Conservation (phyloP, 768 basidiomycete species). For the Suillus sp. region DNA sequence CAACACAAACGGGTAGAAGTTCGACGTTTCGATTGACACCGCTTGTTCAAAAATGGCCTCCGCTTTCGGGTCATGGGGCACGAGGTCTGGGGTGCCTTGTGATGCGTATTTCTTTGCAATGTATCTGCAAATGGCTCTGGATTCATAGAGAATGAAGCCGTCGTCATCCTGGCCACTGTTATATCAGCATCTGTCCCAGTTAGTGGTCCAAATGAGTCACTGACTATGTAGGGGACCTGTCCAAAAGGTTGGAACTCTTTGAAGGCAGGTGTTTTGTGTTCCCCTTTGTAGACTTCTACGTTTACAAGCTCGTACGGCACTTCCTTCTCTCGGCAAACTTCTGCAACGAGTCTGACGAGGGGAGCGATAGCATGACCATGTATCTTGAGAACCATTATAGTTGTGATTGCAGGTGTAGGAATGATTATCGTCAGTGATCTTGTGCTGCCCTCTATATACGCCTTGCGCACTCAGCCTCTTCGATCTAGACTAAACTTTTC, state of each 20-base stretch:
- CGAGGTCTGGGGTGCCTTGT: conserved; percentile 47
- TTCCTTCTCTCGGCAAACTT: conserved; percentile 17
- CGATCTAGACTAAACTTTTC: background rate
- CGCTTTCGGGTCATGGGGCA: conserved; percentile 43
- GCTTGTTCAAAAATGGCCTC: conserved; percentile 49
- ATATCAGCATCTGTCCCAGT: background rate
- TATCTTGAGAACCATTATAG: conserved; percentile 22
- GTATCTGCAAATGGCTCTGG: conserved; percentile 57
- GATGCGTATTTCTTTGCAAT: conserved; percentile 50
- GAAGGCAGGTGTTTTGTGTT: conserved; percentile 25
- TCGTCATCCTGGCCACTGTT: conserved; percentile 45
- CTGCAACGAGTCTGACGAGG: conserved; percentile 22
- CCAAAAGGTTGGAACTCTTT: conserved; percentile 35
- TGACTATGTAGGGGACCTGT: conserved; percentile 35
- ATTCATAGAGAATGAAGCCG: conserved; percentile 58
- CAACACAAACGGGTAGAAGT: conserved; percentile 54
- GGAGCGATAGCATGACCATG: conserved; percentile 17
- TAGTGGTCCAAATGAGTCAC: background rate
- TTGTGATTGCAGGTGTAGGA: background rate
- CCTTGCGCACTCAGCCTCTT: background rate
- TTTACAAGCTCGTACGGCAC: conserved; percentile 26
- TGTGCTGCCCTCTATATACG: conserved; percentile 1
- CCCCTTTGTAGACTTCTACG: conserved; percentile 19
- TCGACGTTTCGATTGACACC: conserved; percentile 30
- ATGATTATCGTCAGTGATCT: background rate